Evolutionary conservation across 352 stramenopile species (phyloP).

Genomic region (Phytophthora vignae): DNA sequence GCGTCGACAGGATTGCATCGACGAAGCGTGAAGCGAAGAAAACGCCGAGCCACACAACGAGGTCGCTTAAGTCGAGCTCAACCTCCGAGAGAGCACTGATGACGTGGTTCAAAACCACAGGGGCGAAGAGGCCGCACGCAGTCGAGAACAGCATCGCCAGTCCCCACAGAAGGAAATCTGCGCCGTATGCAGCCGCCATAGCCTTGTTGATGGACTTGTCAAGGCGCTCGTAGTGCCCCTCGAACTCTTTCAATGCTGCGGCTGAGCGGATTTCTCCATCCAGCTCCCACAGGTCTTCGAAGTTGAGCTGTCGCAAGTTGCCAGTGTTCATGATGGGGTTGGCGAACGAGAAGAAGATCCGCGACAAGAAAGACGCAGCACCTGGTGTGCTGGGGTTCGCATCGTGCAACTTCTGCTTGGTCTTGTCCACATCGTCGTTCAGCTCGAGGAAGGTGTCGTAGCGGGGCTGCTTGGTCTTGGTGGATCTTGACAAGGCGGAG

Average conservation of each 20-base stretch:
- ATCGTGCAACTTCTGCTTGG: constrained; percentile 16
- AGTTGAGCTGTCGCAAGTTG: constrained; percentile 54
- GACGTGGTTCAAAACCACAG: constrained; percentile 56
- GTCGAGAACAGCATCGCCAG: constrained; percentile 40
- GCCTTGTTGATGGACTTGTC: constrained; percentile 34
- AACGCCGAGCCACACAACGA: constrained; percentile 45
- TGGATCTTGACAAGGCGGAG: constrained; percentile 15
- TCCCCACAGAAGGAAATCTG: constrained; percentile 37
- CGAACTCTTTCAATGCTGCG: constrained; percentile 37
- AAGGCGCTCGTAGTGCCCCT: constrained; percentile 22
- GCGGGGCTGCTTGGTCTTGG: constrained; percentile 12
- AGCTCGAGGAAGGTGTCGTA: constrained; percentile 30
- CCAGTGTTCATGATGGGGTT: constrained; percentile 48
- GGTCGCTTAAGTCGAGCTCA: constrained; percentile 35
- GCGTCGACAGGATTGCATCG: constrained; percentile 35
- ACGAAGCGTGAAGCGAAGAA: constrained; percentile 53
- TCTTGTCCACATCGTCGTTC: constrained; percentile 7
- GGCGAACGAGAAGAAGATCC: constrained; percentile 55
- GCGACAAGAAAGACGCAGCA: constrained; percentile 28
- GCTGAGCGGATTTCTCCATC: constrained; percentile 36
- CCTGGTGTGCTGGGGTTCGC: constrained; percentile 8
- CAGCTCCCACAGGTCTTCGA: constrained; percentile 55
- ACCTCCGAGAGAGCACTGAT: constrained; percentile 40
- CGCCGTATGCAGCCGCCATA: constrained; percentile 38
- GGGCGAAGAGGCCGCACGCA: constrained; percentile 47